Evolutionary conservation across 768 basidiomycete genomes (phyloP).

Genomic region (Cystobasidium tubakii): DNA sequence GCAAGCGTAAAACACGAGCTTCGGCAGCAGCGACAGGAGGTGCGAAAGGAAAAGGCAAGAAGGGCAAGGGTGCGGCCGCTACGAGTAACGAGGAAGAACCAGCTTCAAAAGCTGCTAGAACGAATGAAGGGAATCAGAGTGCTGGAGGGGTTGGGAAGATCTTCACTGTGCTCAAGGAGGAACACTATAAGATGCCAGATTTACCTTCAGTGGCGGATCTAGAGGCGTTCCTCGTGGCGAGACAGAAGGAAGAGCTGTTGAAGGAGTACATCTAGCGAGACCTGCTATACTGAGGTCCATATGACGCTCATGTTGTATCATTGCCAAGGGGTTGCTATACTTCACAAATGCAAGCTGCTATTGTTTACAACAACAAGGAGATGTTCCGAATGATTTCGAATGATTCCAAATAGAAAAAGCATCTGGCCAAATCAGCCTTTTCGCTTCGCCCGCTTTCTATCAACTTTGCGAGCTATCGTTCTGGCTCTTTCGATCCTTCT

Average conservation of each 20-base stretch:
- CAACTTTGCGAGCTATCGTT: slow-evolving; percentile 27
- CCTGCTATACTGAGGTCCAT: neutral
- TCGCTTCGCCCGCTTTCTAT: slow-evolving; percentile 25
- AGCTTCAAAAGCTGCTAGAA: slow-evolving; percentile 12
- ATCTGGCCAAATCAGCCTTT: neutral
- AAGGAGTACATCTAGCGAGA: slow-evolving; percentile 31
- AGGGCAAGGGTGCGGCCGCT: slow-evolving; percentile 17
- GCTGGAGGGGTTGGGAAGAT: slow-evolving; percentile 30
- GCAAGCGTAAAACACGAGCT: slow-evolving; percentile 26
- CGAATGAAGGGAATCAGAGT: neutral
- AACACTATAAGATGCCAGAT: slow-evolving; percentile 25
- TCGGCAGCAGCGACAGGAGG: neutral
- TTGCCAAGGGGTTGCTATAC: neutral
- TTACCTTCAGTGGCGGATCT: slow-evolving; percentile 19
- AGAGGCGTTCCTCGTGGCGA: slow-evolving; percentile 26
- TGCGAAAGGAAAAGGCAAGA: slow-evolving; percentile 18
- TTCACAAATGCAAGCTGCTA: neutral
- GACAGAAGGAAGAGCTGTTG: slow-evolving; percentile 37
- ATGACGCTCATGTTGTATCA: neutral
- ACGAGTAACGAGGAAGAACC: slow-evolving; percentile 15
- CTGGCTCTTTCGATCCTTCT: slow-evolving; percentile 28
- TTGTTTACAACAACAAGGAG: slow-evolving; percentile 4
- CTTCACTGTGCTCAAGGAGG: slow-evolving; percentile 29
- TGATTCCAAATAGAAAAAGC: neutral
- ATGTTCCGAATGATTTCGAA: neutral